phyloP scores from a whole-genome alignment of 305 asterid species.

The Fraxinus floribunda region DNA sequence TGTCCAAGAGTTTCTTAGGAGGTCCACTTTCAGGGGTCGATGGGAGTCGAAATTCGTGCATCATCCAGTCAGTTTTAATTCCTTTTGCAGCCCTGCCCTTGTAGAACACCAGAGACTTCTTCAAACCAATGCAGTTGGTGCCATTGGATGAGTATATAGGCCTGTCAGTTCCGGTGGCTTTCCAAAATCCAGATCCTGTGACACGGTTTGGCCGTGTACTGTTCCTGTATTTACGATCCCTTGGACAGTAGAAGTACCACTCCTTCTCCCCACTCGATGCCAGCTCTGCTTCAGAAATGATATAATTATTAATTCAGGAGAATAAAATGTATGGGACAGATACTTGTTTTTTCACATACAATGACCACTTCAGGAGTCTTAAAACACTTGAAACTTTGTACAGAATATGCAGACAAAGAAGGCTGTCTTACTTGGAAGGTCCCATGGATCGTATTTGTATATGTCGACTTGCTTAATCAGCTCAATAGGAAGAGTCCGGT shows the following conservation, averaged over 20 bases:
- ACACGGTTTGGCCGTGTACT: conserved; percentile 85
- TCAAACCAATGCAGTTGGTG: conserved; percentile 72
- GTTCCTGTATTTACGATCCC: conserved; percentile 85
- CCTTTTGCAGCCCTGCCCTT: conserved; percentile 88
- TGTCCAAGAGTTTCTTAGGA: conserved; percentile 51
- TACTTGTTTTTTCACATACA: not conserved
- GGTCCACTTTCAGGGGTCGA: conserved; percentile 40
- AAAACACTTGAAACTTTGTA: not conserved
- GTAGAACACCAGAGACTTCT: conserved; percentile 82
- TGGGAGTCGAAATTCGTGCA: conserved; percentile 93
- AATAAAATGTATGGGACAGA: not conserved
- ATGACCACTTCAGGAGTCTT: not conserved
- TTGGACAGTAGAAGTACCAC: conserved; percentile 89
- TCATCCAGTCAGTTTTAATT: conserved; percentile 90
- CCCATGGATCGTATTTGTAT: conserved; percentile 89
- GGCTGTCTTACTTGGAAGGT: conserved; percentile 68
- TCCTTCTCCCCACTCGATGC: conserved; percentile 87
- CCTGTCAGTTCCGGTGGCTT: conserved; percentile 88
- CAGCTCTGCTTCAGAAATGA: conserved; percentile 37
- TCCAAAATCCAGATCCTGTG: conserved; percentile 89
- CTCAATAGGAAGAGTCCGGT: conserved; percentile 60
- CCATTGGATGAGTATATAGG: conserved; percentile 74
- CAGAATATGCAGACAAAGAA: not conserved
- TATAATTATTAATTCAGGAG: not conserved
- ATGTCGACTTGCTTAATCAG: conserved; percentile 76